phyloP scores from a whole-genome alignment of 768 basidiomycete genomes.

The Cyclocybe cylindracea region DNA sequence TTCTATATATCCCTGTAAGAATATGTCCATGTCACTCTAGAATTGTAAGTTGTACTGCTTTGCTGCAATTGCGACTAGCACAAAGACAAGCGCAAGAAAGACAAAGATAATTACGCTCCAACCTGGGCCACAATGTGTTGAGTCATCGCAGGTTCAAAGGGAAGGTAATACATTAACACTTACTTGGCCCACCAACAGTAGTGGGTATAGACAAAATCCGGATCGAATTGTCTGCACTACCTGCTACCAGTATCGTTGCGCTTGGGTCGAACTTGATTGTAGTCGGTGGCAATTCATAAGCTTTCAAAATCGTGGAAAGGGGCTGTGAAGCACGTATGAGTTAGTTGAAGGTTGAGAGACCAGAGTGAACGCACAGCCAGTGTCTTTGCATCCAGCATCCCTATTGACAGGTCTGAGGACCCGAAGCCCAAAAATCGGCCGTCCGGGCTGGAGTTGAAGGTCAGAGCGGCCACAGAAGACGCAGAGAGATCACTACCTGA shows the following conservation, averaged over 20 bases:
- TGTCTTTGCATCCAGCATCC: slow-evolving; percentile 78
- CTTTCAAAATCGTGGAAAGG: slow-evolving; percentile 81
- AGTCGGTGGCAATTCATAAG: slow-evolving; percentile 94
- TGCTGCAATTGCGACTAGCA: slow-evolving; percentile 43
- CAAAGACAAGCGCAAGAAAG: slow-evolving; percentile 41
- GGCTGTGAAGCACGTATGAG: slow-evolving; percentile 54
- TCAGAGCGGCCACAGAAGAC: slow-evolving; percentile 2
- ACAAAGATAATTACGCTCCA: slow-evolving; percentile 41
- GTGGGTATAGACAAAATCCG: slow-evolving; percentile 56
- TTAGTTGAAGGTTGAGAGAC: background rate
- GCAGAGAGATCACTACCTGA: slow-evolving; percentile 56
- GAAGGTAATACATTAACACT: slow-evolving; percentile 23
- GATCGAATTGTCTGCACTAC: slow-evolving; percentile 88
- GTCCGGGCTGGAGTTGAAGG: slow-evolving; percentile 54
- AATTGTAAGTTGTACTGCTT: slow-evolving; percentile 24
- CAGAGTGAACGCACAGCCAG: slow-evolving; percentile 57
- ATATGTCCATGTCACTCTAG: slow-evolving; percentile 16
- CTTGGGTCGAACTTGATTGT: slow-evolving; percentile 86
- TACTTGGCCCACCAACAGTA: slow-evolving; percentile 51
- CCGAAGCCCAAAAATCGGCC: slow-evolving; percentile 86
- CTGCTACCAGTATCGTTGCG: slow-evolving; percentile 80
- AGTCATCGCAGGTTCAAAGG: slow-evolving; percentile 3
- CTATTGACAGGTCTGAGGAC: slow-evolving; percentile 82
- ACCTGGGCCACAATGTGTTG: slow-evolving; percentile 24
- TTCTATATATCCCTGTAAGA: slow-evolving; percentile 17